Evolutionary conservation across 495 filamentous ascomycete species (phyloP).

Genomic region (Neurospora sp.): DNA sequence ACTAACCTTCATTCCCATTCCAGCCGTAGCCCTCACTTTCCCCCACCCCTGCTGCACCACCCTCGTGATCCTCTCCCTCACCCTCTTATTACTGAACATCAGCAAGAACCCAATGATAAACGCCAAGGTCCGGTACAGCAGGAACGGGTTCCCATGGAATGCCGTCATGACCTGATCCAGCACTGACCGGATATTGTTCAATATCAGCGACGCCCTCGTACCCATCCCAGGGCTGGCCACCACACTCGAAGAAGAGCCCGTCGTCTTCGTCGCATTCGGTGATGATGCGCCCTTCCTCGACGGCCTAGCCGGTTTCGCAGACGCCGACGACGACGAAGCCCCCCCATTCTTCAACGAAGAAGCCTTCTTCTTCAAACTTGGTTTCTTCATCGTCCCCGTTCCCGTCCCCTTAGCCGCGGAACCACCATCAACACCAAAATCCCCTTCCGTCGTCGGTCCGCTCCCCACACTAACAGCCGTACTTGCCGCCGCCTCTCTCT

Average conservation of each 20-base stretch:
- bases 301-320: slow-evolving; percentile 36
- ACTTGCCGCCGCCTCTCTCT: slow-evolving; percentile 20
- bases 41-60: slow-evolving; percentile 63
- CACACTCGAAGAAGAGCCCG: slow-evolving; percentile 22
- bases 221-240: slow-evolving; percentile 31
- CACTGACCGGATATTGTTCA: slow-evolving; percentile 48
- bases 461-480: background rate
- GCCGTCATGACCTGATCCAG: slow-evolving; percentile 51
- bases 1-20: slow-evolving; percentile 96
- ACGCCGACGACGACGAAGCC: background rate
- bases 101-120: slow-evolving; percentile 75
- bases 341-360: slow-evolving; percentile 1
- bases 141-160: slow-evolving; percentile 61
- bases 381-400: background rate
- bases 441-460: slow-evolving; percentile 2
- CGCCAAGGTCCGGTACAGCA: slow-evolving; percentile 62
- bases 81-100: slow-evolving; percentile 60
- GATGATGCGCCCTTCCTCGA: slow-evolving; percentile 25
- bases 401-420: background rate
- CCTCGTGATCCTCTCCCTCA: slow-evolving; percentile 63
- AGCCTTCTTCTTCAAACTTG: background rate
- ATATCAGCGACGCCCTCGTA: slow-evolving; percentile 36
- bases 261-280: slow-evolving; percentile 18
- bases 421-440: slow-evolving; percentile 3
- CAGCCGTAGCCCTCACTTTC: slow-evolving; percentile 75